Percentiles rank a stretch among this genome's conserved stretches.
Evolutionary conservation across 768 basidiomycete genomes (phyloP).

Genomic region (Pleurotus djamor): DNA sequence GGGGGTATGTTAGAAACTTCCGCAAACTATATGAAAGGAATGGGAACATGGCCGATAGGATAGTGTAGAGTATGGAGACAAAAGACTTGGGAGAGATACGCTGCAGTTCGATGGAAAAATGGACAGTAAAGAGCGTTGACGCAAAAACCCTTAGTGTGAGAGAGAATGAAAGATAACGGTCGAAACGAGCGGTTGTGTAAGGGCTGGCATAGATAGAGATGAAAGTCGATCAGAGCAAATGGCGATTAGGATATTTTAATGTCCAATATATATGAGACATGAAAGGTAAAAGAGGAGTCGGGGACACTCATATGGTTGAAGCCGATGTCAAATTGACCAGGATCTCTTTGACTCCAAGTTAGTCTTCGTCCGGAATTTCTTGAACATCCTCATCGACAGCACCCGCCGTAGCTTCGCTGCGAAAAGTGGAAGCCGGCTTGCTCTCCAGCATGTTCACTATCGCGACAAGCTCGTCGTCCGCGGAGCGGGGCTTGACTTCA

Average conservation of each 20-base stretch:
- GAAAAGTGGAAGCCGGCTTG: conserved; percentile 30
- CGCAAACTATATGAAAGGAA: not conserved
- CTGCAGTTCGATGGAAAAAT: not conserved
- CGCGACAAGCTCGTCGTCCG: conserved; percentile 52
- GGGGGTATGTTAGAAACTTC: not conserved
- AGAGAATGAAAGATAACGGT: not conserved
- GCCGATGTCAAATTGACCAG: not conserved
- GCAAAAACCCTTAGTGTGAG: not conserved
- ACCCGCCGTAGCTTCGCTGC: conserved; percentile 39
- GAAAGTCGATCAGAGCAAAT: not conserved
- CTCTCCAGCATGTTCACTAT: conserved; percentile 68
- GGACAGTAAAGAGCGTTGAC: not conserved
- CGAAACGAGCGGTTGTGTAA: conserved; percentile 1
- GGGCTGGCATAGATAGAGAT: not conserved
- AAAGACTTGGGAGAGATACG: not conserved
- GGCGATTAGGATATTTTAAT: not conserved
- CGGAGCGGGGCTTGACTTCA: conserved; percentile 11
- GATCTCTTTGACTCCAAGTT: not conserved
- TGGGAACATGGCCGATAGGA: not conserved
- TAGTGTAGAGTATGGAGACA: not conserved
- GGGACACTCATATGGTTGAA: not conserved
- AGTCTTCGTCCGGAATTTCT: conserved; percentile 56
- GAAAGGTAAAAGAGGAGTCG: not conserved
- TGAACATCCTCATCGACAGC: conserved; percentile 51
- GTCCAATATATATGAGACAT: not conserved